phyloP scores from a whole-genome alignment of 768 basidiomycete genomes.

The Sporobolomyces pararoseus region DNA sequence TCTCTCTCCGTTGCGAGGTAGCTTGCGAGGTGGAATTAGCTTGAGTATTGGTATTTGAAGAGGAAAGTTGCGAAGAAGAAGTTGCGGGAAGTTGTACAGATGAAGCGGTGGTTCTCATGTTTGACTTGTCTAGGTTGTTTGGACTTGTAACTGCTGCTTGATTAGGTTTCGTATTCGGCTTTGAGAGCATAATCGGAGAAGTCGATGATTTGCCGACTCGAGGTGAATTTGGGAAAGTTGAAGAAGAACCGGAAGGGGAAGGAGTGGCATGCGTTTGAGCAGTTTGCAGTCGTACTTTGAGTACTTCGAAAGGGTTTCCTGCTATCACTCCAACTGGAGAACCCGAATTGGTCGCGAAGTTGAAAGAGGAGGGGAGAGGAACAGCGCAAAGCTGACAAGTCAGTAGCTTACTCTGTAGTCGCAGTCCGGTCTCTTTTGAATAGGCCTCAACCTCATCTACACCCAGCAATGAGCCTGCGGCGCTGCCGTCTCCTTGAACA shows the following conservation, averaged over 20 bases:
- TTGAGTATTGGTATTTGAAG: neutral
- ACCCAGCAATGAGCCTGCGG: too few species aligned
- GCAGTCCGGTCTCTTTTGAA: neutral
- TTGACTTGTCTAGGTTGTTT: neutral
- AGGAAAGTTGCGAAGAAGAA: neutral
- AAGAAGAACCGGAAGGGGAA: constrained; percentile 6
- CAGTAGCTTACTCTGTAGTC: neutral
- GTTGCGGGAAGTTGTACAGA: neutral
- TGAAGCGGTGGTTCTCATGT: neutral
- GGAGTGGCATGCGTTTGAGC: constrained; percentile 9
- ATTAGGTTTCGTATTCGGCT: neutral
- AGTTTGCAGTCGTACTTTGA: constrained; percentile 42
- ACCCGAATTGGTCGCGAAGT: neutral
- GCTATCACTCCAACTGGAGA: constrained; percentile 35
- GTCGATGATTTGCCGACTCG: constrained; percentile 36
- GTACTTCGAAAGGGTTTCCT: constrained; percentile 40
- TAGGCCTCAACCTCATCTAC: too few species aligned
- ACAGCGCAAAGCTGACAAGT: neutral
- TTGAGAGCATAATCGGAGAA: constrained; percentile 25
- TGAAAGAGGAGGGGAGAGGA: neutral
- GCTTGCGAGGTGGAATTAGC: neutral
- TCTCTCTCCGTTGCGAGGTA: neutral
- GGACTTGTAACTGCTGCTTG: constrained; percentile 8
- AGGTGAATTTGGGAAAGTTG: constrained; percentile 9
- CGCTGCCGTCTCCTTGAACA: too few species aligned